Conservation (phyloP, 257 asterid species). For the Phtheirospermum japonicum region DNA sequence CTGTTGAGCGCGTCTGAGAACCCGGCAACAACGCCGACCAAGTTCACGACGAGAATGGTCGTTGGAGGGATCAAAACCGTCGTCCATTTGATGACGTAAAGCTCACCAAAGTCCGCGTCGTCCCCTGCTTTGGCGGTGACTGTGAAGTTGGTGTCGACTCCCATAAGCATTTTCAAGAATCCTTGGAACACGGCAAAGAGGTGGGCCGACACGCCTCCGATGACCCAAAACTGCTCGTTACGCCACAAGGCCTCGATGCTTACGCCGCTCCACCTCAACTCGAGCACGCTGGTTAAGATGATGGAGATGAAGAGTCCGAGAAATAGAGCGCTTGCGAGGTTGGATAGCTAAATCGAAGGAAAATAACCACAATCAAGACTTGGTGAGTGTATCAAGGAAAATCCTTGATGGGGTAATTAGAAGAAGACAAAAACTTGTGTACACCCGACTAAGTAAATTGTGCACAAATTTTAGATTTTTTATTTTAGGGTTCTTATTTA, state of each 20-base stretch:
- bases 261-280: slow-evolving; percentile 94
- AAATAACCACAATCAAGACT: not conserved
- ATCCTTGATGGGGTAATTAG: no score
- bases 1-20: slow-evolving; percentile 88
- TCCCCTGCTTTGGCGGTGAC: slow-evolving; percentile 86
- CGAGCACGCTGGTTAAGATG: slow-evolving; percentile 76
- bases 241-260: slow-evolving; percentile 95
- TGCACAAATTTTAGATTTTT: no score
- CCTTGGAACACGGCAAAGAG: slow-evolving; percentile 99
- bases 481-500: no score
- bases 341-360: slow-evolving; percentile 56
- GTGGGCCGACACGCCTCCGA: slow-evolving; percentile 97
- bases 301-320: slow-evolving; percentile 86
- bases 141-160: slow-evolving; percentile 88
- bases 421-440: no score
- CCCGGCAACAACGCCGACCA: slow-evolving; percentile 96
- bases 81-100: slow-evolving; percentile 87
- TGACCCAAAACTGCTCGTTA: slow-evolving; percentile 98
- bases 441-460: no score
- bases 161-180: slow-evolving; percentile 85
- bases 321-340: slow-evolving; percentile 80
- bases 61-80: slow-evolving; percentile 96
- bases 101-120: slow-evolving; percentile 82
- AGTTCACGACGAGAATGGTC: slow-evolving; percentile 66
- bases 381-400: no score